Evolutionary conservation across 148 eudicot species (phyloP), one percentile per base, ranked within the genome.

Genomic region (Camellia granthamiana): DNA sequence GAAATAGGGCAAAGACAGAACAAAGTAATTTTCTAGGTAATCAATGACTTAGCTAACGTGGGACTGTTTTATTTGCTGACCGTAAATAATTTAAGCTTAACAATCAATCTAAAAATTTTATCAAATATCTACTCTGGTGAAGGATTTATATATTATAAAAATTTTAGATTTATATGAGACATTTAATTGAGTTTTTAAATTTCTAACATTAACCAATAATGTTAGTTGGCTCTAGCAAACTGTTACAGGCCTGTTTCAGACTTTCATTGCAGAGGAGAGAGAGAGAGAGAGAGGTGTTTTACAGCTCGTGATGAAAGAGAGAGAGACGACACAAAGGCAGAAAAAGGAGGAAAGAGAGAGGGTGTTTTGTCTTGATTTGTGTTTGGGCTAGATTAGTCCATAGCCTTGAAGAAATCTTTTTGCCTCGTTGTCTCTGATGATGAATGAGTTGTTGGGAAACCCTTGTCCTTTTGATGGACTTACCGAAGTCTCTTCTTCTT

Each of bases 231-330:
- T 72, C 76, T 52, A 12, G 23, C 60, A 21, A 13, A 3, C 60
- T 8, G 23, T 18, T 49, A 42, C 21, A 54, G 62, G 38, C 63
- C 65, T 23, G 49, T 58, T 74, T 18, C 75, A 19, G 43, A 30
- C 38, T 64, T 30, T 60, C 64, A 15, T 3, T 30, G 3, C n/a
- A 15, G 70, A 44, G 49, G 62, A 30, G 66, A 47, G 60, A 79
- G 38, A 72, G 54, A 58, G 49, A 19, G 43, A n/a, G n/a, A 74
- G 59, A 80, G 72, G n/a, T 49, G 16, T 58, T 73, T 78, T 80
- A 51, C 79, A 80, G 84, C 87, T 79, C 83, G 86, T 82, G 89
- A 86, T 15, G 84, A 76, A 82, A 83, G 69, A 84, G 69, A 84
- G 62, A 78, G 78, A 80, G 43, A 44, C 12, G 64, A 60, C 42